phyloP scores from a whole-genome alignment of 2,329 filamentous ascomycete genomes.

The Didymella sp. region DNA sequence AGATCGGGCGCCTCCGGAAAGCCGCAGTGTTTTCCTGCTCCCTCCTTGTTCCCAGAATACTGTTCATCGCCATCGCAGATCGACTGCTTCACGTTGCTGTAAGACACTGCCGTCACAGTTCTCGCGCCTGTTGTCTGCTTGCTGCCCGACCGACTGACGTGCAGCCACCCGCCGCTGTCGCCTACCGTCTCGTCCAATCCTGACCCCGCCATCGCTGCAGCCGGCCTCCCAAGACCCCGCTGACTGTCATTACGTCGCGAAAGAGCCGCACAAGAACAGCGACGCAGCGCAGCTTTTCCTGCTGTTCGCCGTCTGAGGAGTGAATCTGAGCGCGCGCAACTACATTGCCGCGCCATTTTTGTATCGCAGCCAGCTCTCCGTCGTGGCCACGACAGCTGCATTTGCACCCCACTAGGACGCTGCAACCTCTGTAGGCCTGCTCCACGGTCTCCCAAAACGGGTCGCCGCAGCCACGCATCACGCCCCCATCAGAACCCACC shows the following conservation, averaged over 20 bases:
- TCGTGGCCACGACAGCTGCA: slow-evolving; percentile 26
- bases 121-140: slow-evolving; percentile 29
- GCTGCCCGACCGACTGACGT: slow-evolving; percentile 46
- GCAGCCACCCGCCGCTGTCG: slow-evolving; percentile 36
- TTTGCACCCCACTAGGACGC: slow-evolving; percentile 22
- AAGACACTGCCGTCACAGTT: slow-evolving; percentile 21
- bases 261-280: slow-evolving; percentile 40
- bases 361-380: slow-evolving; percentile 35
- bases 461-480: slow-evolving; percentile 43
- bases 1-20: slow-evolving; percentile 36
- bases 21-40: slow-evolving; percentile 20
- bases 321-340: slow-evolving; percentile 24
- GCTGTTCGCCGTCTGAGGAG: background rate
- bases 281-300: slow-evolving; percentile 10
- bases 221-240: slow-evolving; percentile 27
- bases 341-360: slow-evolving; percentile 20
- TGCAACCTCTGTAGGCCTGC: slow-evolving; percentile 28
- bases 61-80: slow-evolving; percentile 18
- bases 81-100: slow-evolving; percentile 22
- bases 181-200: slow-evolving; percentile 34
- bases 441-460: slow-evolving; percentile 36
- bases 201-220: slow-evolving; percentile 34
- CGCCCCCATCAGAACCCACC: slow-evolving; percentile 16
- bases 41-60: slow-evolving; percentile 22
- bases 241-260: slow-evolving; percentile 31